Evolutionary conservation across 768 basidiomycete species (phyloP).

Genomic region (Leucosporidium yakuticum): DNA sequence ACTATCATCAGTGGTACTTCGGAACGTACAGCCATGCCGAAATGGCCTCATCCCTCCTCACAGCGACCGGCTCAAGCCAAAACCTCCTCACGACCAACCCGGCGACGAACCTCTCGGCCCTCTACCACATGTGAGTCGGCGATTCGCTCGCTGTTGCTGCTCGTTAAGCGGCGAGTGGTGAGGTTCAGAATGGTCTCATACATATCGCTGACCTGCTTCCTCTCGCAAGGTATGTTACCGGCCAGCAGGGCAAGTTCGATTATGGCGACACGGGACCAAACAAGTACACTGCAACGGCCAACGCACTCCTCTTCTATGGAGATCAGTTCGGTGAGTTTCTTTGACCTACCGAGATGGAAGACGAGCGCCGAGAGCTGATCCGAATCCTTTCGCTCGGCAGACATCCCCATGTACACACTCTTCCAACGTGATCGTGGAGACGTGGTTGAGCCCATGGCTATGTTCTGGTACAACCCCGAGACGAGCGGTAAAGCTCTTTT

Average conservation of each 20-base stretch:
- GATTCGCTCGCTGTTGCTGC: not conserved
- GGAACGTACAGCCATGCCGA: slow-evolving; percentile 56
- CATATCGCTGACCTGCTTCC: not conserved
- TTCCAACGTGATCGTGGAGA: slow-evolving; percentile 86
- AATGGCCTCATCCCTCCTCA: slow-evolving; percentile 70
- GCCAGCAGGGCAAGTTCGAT: slow-evolving; percentile 41
- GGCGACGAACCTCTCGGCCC: slow-evolving; percentile 64
- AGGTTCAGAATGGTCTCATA: too few species aligned
- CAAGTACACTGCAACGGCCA: slow-evolving; percentile 92
- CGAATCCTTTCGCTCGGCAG: not conserved
- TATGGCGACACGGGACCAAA: slow-evolving; percentile 74
- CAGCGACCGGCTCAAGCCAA: slow-evolving; percentile 78
- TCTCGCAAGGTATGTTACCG: slow-evolving; percentile 7
- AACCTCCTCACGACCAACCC: slow-evolving; percentile 65
- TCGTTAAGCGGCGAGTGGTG: too few species aligned
- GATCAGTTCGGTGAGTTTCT: slow-evolving; percentile 49
- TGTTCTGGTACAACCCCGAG: slow-evolving; percentile 88
- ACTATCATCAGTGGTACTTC: slow-evolving; percentile 57
- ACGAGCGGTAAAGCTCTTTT: too few species aligned
- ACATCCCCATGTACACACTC: slow-evolving; percentile 63
- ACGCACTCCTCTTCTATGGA: slow-evolving; percentile 73
- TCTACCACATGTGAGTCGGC: slow-evolving; percentile 68
- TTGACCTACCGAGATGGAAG: too few species aligned
- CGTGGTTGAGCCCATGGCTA: slow-evolving; percentile 51
- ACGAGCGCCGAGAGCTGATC: not conserved